A percentile compares a stretch with the other conserved stretches of the same genome.
Evolutionary conservation across 2,329 filamentous ascomycete species (phyloP).

Genomic region (Dryadomyces quercus-mongolicae): DNA sequence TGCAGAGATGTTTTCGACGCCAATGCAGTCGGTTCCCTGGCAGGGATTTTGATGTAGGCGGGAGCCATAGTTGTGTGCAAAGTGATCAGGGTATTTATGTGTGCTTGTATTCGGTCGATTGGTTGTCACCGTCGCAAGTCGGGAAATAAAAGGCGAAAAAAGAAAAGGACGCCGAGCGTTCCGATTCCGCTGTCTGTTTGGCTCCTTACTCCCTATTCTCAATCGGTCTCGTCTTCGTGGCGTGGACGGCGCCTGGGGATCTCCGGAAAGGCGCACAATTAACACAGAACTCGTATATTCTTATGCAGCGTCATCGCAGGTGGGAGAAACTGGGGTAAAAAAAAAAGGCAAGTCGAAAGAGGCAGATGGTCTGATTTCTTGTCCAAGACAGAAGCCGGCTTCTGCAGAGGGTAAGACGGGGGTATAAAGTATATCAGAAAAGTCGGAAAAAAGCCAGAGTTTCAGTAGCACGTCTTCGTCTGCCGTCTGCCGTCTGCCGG

Average conservation of each 20-base stretch:
- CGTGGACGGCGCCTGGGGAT: not conserved
- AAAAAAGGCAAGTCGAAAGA: not conserved
- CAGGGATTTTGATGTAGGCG: conserved; percentile 33
- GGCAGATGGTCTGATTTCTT: not conserved
- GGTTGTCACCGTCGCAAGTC: no score
- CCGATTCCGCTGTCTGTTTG: no score
- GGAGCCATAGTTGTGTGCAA: conserved; percentile 45
- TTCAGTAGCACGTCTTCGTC: not conserved
- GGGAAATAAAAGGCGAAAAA: no score
- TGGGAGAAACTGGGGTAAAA: not conserved
- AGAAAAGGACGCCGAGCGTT: no score
- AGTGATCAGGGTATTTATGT: no score
- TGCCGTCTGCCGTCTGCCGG: not conserved
- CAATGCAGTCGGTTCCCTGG: conserved; percentile 21
- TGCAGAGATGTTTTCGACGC: conserved; percentile 35
- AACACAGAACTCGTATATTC: no score
- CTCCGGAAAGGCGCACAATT: not conserved
- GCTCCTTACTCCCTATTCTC: not conserved
- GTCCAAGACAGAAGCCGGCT: not conserved
- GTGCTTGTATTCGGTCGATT: no score
- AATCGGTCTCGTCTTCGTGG: not conserved
- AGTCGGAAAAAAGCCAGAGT: not conserved
- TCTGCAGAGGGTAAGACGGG: not conserved
- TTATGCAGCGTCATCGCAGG: not conserved
- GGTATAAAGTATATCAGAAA: not conserved